Base-by-base conservation (phyloP, 2,329 filamentous ascomycete genomes). In the Cladosporium sp. region DNA sequence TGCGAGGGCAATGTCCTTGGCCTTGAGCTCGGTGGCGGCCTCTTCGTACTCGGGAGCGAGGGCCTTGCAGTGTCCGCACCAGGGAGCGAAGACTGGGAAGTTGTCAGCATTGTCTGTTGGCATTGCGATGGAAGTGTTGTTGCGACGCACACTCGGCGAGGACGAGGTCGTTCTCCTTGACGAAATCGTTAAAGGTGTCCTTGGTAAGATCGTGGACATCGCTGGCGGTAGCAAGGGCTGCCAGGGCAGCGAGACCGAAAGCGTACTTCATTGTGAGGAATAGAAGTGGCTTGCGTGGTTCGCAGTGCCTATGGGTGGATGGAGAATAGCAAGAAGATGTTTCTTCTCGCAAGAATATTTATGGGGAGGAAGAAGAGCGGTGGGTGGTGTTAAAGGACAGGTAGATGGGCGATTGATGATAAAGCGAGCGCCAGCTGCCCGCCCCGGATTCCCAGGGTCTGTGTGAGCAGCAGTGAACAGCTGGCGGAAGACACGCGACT, bases 1-100 rank as follows among this genome's bases (percentile, higher is more conserved):
- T 77, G 83, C 88, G 59, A 95, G 82, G 72, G 84, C 84, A 77
- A 94, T 93, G 74, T 89, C 83, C 86, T 93, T 94, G 78, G 91
- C 89, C 83, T 92, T 93, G 64, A 95, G 82, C 34, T 85, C 82
- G 30, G 89, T 92, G 52, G 90, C 90, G 55, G 90, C 90, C 75
- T 90, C 86, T 80, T 95, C 90, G 77, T 94, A 95, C 79, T 94
- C 90, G 73, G 90, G 89, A 63, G 89, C 94, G 66, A 99, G 90
- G 61, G 93, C 93, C 84, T 99, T 97, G 89, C 93, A 97, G 84
- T 97, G 93, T 66, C 92, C 93, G 69, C 90, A 96, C 92, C 93
- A 96, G 69, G 93, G 92, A 67, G 93, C 93, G 76, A 90, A 97
- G 86, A 97, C 88, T 91, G 54, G 2, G 25, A 38, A 50, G 45